Evolutionary conservation across 108 stramenopile species (phyloP), one percentile per base, ranked within the genome.

Genomic region (Epithemia pelagica): DNA sequence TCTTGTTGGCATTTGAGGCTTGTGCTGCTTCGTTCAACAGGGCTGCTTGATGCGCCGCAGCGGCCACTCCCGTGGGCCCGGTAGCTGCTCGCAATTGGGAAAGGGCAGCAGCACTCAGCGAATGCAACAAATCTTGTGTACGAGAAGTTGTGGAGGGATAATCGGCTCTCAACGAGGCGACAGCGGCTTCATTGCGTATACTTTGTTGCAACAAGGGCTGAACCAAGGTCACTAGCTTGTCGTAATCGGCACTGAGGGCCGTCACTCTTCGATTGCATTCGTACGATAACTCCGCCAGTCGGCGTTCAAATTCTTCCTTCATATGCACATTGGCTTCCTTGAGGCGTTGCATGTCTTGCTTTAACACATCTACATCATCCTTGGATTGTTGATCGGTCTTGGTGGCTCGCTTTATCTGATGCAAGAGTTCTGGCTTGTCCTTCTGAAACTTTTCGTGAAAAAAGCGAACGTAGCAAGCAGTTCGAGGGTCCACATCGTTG

Each of bases 401-500:
- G 0, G 88, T 84, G 21, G 88, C 82, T 31, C 87, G 74, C 59
- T 78, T 79, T 58, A 88, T 88, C 15, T 78, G 75, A 24, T 72
- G 69, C 24, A 88, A 67, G 26, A 88, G 64, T n/a, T 88, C 82
- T 1, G 87, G 87, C 52, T 71, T 72, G 53, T 79, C 78, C 65
- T 80, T 75, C 66, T 88, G 83, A 66, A 88, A 88, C 30, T 88
- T 81, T 56, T 85, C 78, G 55, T 88, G 87, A 71, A 75, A 88
- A 54, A 88, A 88, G 0, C 84, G 77, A 54, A 88, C 80, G 58
- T 75, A 85, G 37, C 64, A 69, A 0, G 82, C 74, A 3, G 82
- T 86, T 26, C 69, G 68, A 21, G 81, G 75, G 72, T 89, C 84
- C 23, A 72, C 73, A 65, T 85, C 88, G 7, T 75, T 68, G 0